Percentiles rank a stretch among this genome's conserved stretches.
phyloP scores from a whole-genome alignment of 2,329 filamentous ascomycete species.

The Pezicula carpinea region DNA sequence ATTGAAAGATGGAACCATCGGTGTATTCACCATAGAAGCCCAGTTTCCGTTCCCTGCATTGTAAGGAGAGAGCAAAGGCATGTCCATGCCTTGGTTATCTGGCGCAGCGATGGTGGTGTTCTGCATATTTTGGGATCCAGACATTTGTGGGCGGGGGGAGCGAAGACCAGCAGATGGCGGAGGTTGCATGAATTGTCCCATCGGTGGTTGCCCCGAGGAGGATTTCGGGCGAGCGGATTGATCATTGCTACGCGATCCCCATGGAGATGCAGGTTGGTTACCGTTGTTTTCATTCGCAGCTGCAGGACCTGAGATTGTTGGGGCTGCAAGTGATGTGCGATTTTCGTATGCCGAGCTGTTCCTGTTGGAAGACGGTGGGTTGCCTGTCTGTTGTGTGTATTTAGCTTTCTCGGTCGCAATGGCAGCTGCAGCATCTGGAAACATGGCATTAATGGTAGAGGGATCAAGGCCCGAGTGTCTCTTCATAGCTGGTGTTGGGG shows the following conservation, averaged over 20 bases:
- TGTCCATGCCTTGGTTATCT: slow-evolving; percentile 63
- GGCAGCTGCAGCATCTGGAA: slow-evolving; percentile 95
- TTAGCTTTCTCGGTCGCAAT: slow-evolving; percentile 98
- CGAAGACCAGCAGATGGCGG: slow-evolving; percentile 70
- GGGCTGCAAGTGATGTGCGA: slow-evolving; percentile 65
- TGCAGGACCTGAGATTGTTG: slow-evolving; percentile 67
- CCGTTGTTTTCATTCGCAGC: slow-evolving; percentile 56
- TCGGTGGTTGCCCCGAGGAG: slow-evolving; percentile 71
- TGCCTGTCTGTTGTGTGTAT: slow-evolving; percentile 91
- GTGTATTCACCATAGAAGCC: slow-evolving; percentile 98
- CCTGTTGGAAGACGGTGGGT: slow-evolving; percentile 82
- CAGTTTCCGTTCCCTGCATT: slow-evolving; percentile 81
- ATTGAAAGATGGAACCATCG: slow-evolving; percentile 85
- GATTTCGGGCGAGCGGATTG: slow-evolving; percentile 66
- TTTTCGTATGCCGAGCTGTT: slow-evolving; percentile 82
- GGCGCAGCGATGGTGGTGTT: slow-evolving; percentile 74
- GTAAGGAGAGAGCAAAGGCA: slow-evolving; percentile 83
- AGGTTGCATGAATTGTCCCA: slow-evolving; percentile 93
- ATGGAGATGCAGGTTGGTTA: slow-evolving; percentile 73
- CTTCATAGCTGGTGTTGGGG: slow-evolving; percentile 74
- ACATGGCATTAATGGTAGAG: slow-evolving; percentile 96
- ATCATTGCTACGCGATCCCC: slow-evolving; percentile 56
- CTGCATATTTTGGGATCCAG: slow-evolving; percentile 68
- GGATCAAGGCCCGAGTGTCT: slow-evolving; percentile 92
- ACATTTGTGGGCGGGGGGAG: slow-evolving; percentile 69